These are phyloP conservation scores for Tulasnella sp. DNA, from an alignment of 768 basidiomycete genomes.

Conservation along the genomic window DNA sequence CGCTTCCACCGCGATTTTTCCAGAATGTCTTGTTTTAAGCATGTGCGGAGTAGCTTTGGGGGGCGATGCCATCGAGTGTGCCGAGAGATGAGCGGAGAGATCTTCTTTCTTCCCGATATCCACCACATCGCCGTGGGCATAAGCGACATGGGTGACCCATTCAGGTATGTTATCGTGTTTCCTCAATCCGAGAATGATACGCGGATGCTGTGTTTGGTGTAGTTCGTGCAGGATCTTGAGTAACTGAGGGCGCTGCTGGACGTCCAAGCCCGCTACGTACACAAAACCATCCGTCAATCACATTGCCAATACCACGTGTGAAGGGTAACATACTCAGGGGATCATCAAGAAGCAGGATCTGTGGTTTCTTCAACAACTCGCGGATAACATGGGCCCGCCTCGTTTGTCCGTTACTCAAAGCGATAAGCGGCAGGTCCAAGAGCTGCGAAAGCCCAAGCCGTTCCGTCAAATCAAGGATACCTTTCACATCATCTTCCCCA, in stretches of 20 bases:
- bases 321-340: slow-evolving; percentile 61
- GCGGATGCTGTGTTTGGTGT: slow-evolving; percentile 39
- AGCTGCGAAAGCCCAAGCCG: slow-evolving; percentile 46
- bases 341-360: slow-evolving; percentile 79
- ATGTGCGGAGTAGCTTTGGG: neutral
- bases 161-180: slow-evolving; percentile 59
- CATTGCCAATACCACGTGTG: neutral
- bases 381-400: slow-evolving; percentile 71
- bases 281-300: too few species aligned
- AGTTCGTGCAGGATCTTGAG: slow-evolving; percentile 43
- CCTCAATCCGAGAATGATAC: slow-evolving; percentile 53
- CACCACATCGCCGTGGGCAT: slow-evolving; percentile 39
- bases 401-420: slow-evolving; percentile 86
- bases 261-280: slow-evolving; percentile 74
- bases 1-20: slow-evolving; percentile 45
- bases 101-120: slow-evolving; percentile 39
- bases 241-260: slow-evolving; percentile 42
- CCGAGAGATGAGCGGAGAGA: slow-evolving; percentile 26
- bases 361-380: slow-evolving; percentile 56
- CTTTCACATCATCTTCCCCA: neutral
- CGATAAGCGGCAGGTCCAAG: slow-evolving; percentile 73
- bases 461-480: slow-evolving; percentile 41
- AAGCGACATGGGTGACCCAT: slow-evolving; percentile 57
- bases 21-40: slow-evolving; percentile 13
- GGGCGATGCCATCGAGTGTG: neutral